These are phyloP conservation scores for Cenchrus fungigraminus DNA, from an alignment of 176 grass and related monocot genomes.

Conservation along the genomic window DNA sequence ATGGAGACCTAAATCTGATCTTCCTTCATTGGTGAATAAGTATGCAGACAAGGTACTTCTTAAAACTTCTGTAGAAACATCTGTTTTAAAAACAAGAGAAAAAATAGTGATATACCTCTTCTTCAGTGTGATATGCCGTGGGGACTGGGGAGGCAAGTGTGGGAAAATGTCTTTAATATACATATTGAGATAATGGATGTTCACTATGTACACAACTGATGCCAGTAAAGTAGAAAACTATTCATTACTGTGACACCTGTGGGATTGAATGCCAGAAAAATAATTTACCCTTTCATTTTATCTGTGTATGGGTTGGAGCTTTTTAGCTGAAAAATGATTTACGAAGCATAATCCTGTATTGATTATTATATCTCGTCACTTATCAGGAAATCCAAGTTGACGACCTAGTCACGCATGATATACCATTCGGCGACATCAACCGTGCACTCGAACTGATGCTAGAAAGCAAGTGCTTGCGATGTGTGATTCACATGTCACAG, in stretches of 20 bases:
- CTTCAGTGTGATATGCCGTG: background rate
- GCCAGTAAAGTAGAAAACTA: background rate
- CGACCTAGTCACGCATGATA: slow-evolving; percentile 85
- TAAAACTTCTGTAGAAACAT: background rate
- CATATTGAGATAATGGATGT: slow-evolving; percentile 7
- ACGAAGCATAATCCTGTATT: slow-evolving; percentile 25
- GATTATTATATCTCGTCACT: slow-evolving; percentile 26
- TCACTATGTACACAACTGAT: background rate
- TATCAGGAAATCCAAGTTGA: slow-evolving; percentile 91
- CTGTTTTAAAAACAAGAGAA: background rate
- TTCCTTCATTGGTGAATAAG: slow-evolving; percentile 83
- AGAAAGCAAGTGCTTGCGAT: slow-evolving; percentile 82
- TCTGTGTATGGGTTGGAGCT: background rate
- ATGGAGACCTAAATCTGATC: slow-evolving; percentile 95
- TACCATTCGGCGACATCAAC: slow-evolving; percentile 81
- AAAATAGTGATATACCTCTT: background rate
- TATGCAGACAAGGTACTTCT: slow-evolving; percentile 69
- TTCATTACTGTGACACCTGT: background rate
- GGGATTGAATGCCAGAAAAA: background rate
- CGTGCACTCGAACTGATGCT: slow-evolving; percentile 77
- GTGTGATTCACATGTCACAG: slow-evolving; percentile 85
- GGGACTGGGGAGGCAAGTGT: background rate
- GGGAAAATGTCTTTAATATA: background rate
- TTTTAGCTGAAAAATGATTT: slow-evolving; percentile 25
- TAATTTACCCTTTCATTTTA: background rate